Evolutionary conservation across 176 grass and related monocot genomes (phyloP), one percentile per base, ranked within the genome.

Genomic region (Areca catechu): DNA sequence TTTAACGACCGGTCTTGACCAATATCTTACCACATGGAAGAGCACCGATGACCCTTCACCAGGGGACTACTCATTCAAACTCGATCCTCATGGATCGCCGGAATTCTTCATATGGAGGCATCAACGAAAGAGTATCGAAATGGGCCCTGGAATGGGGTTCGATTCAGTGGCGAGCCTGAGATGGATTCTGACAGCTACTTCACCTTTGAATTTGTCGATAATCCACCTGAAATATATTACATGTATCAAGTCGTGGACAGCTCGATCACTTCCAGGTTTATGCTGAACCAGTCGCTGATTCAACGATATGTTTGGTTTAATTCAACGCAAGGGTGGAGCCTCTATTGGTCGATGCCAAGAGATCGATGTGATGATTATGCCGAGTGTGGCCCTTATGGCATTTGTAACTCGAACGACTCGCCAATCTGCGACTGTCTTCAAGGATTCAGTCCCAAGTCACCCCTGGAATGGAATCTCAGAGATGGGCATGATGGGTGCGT

Each of bases 341-440:
- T 58, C 2, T 61, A 56, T n/a, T 50, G 22, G 7, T 10, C 22
- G 1, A 4, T 29, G 2, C 70, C 56, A 19, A 19, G 3, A 1
- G 55, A 50, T 3, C 63, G 55, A 3, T 80, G 63, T 3, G 70
- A 74, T 0, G 22, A 62, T 1, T 56, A 74, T 16, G 49, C 56
- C 19, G 14, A 51, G 1, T 80, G 70, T 43, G 70, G 70, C 0
- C 21, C 57, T 0, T 73, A 67, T 16, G 53, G 70, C 7, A 7
- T 80, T 4, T 80, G 70, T 3, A 55, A 48, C 16, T 16, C 53
- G 1, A 48, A 62, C 5, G 21, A 7, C 3, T 29, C 54, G 3
- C 63, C 57, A 0, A 68, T 67, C 14, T 80, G 77, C 48, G 50
- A 7, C 18, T 80, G 70, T 1, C 27, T 80, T 49, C n/a, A 67